These are phyloP conservation scores for Xylogone sp. DNA, from an alignment of 2,329 filamentous ascomycete species.

Conservation along the genomic window DNA sequence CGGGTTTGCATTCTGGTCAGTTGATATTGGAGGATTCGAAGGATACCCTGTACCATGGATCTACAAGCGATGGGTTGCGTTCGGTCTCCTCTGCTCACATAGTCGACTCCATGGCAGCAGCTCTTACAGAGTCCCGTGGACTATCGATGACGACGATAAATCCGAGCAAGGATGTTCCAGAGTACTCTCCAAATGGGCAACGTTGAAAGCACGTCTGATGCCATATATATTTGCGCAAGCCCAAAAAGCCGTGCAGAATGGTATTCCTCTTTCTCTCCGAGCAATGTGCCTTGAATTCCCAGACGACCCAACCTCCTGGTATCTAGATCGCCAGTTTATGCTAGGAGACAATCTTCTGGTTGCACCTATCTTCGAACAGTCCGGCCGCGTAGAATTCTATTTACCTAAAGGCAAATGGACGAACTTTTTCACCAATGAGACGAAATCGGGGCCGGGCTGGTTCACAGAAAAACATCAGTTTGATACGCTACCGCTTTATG, in stretches of 20 bases:
- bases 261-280: constrained; percentile 50
- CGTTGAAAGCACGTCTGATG: constrained; percentile 51
- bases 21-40: constrained; percentile 61
- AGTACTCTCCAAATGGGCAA: constrained; percentile 40
- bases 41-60: constrained; percentile 53
- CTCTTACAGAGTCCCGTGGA: constrained; percentile 61
- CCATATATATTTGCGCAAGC: constrained; percentile 55
- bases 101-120: constrained; percentile 55
- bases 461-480: constrained; percentile 42
- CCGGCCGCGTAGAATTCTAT: constrained; percentile 53
- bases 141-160: constrained; percentile 51
- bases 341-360: constrained; percentile 53
- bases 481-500: constrained; percentile 42
- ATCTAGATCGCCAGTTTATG: constrained; percentile 58
- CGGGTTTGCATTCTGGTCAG: constrained; percentile 58
- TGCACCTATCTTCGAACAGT: constrained; percentile 55
- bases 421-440: constrained; percentile 41
- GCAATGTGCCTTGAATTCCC: constrained; percentile 59
- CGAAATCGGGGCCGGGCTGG: constrained; percentile 39
- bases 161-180: constrained; percentile 44
- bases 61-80: constrained; percentile 63
- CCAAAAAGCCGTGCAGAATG: constrained; percentile 41
- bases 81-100: constrained; percentile 58
- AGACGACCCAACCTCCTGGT: constrained; percentile 53
- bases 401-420: constrained; percentile 47